phyloP scores from a whole-genome alignment of 192 early-diverging fungal species.

The Entomortierella parvispora region DNA sequence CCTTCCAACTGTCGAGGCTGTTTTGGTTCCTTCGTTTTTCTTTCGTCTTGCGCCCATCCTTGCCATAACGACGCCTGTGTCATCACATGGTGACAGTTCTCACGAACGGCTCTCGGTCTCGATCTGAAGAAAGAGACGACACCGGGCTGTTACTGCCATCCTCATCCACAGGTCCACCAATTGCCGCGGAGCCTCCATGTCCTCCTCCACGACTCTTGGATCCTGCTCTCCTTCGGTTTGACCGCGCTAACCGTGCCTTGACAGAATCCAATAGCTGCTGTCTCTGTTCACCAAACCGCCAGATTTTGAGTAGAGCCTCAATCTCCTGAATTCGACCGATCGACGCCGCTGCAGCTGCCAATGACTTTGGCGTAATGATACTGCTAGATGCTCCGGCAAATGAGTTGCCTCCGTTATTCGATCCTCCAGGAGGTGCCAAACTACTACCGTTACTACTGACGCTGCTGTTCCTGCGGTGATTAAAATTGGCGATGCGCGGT shows the following conservation, averaged over 20 bases:
- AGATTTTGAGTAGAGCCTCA: constrained; percentile 34
- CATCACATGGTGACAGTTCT: constrained; percentile 16
- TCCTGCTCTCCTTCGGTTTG: constrained; percentile 13
- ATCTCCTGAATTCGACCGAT: constrained; percentile 44
- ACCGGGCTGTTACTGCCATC: constrained; percentile 33
- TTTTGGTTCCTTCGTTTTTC: too few species aligned
- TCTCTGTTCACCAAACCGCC: constrained; percentile 44
- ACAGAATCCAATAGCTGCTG: constrained; percentile 44
- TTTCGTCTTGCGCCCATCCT: too few species aligned
- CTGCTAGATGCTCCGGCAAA: not conserved
- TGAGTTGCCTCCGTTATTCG: not conserved
- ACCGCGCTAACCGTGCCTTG: constrained; percentile 28
- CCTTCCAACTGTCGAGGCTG: too few species aligned
- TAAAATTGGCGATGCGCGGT: not conserved
- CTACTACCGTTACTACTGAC: constrained; percentile 31
- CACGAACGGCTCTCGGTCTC: constrained; percentile 17
- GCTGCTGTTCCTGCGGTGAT: constrained; percentile 34
- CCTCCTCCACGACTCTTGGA: constrained; percentile 6
- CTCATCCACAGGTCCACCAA: not conserved
- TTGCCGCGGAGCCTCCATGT: constrained; percentile 7
- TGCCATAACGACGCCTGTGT: too few species aligned
- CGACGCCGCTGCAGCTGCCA: constrained; percentile 27
- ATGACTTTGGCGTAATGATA: constrained; percentile 33
- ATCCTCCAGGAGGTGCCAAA: not conserved
- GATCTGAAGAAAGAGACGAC: constrained; percentile 30